phyloP scores from a whole-genome alignment of 2,329 filamentous ascomycete species.

The Stagonosporopsis cucurbitacearum region DNA sequence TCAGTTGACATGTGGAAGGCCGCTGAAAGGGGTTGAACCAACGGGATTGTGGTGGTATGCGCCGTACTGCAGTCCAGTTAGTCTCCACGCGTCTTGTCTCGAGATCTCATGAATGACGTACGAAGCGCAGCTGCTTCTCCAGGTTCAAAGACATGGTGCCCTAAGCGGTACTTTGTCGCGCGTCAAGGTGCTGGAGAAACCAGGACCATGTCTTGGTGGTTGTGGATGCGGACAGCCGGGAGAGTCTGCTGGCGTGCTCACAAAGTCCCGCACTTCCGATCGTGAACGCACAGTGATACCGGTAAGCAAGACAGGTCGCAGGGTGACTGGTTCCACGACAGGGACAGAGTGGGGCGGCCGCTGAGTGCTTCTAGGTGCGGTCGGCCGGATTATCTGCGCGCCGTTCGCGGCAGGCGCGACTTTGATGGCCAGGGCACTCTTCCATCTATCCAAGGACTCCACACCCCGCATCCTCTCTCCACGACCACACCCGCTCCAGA shows the following conservation, averaged over 20 bases:
- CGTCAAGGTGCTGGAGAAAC: slow-evolving; percentile 33
- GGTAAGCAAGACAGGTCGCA: slow-evolving; percentile 23
- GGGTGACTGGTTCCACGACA: slow-evolving; percentile 37
- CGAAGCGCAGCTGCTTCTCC: slow-evolving; percentile 82
- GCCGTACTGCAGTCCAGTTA: slow-evolving; percentile 68
- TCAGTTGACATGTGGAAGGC: slow-evolving; percentile 32
- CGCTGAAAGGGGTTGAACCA: slow-evolving; percentile 31
- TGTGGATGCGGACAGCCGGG: slow-evolving; percentile 1
- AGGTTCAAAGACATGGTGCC: slow-evolving; percentile 68
- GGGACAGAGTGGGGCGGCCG: slow-evolving; percentile 26
- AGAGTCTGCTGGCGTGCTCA: slow-evolving; percentile 10
- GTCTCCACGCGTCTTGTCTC: not conserved
- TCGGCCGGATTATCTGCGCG: slow-evolving; percentile 1
- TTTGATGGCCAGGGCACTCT: slow-evolving; percentile 9
- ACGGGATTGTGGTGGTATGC: slow-evolving; percentile 80
- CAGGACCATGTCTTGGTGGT: slow-evolving; percentile 40
- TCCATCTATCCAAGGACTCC: slow-evolving; percentile 4
- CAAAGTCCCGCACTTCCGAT: slow-evolving; percentile 19
- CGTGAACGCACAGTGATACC: slow-evolving; percentile 25
- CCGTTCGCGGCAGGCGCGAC: slow-evolving; percentile 5
- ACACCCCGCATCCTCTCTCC: slow-evolving; percentile 21
- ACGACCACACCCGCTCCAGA: slow-evolving; percentile 19
- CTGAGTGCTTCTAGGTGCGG: slow-evolving; percentile 27
- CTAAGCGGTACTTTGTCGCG: slow-evolving; percentile 37
- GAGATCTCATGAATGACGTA: slow-evolving; percentile 56